Conservation (phyloP, 2,329 filamentous ascomycete species). For the Grosmannia serpens region DNA sequence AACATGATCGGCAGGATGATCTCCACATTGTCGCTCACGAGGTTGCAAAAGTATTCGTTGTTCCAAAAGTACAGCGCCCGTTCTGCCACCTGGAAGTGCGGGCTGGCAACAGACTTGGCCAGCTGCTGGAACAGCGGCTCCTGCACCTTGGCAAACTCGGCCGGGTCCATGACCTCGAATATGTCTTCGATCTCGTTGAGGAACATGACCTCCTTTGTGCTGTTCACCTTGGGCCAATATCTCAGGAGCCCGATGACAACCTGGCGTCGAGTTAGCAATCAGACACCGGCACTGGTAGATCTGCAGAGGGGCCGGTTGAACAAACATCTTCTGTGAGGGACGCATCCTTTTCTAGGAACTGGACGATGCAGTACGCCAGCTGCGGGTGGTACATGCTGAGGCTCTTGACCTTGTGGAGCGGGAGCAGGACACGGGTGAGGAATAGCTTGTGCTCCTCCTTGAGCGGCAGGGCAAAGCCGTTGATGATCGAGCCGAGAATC, state of each 20-base stretch:
- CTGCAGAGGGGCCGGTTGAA: slow-evolving; percentile 3
- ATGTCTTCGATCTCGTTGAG: slow-evolving; percentile 98
- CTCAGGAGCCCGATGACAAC: slow-evolving; percentile 88
- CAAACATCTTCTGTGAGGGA: slow-evolving; percentile 77
- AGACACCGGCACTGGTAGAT: background rate
- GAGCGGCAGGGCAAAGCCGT: slow-evolving; percentile 88
- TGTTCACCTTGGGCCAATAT: slow-evolving; percentile 99
- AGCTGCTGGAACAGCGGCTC: slow-evolving; percentile 95
- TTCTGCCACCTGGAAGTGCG: slow-evolving; percentile 97
- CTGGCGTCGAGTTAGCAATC: slow-evolving; percentile 26
- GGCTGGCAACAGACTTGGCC: slow-evolving; percentile 94
- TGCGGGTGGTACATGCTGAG: slow-evolving; percentile 99
- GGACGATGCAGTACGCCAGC: slow-evolving; percentile 95
- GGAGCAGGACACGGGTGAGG: slow-evolving; percentile 82
- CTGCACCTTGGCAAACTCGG: slow-evolving; percentile 96
- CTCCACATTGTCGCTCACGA: slow-evolving; percentile 97
- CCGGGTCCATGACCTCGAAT: slow-evolving; percentile 98
- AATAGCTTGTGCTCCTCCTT: slow-evolving; percentile 99
- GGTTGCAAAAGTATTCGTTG: slow-evolving; percentile 99
- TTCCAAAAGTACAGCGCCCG: slow-evolving; percentile 99
- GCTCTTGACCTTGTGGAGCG: slow-evolving; percentile 96
- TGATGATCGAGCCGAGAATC: slow-evolving; percentile 97
- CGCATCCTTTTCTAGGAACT: slow-evolving; percentile 96
- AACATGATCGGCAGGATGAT: slow-evolving; percentile 99
- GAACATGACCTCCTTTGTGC: slow-evolving; percentile 99